Evolutionary conservation across 2,329 filamentous ascomycete species (phyloP), one percentile per base, ranked within the genome.

Genomic region (Fusarium caatingaense): DNA sequence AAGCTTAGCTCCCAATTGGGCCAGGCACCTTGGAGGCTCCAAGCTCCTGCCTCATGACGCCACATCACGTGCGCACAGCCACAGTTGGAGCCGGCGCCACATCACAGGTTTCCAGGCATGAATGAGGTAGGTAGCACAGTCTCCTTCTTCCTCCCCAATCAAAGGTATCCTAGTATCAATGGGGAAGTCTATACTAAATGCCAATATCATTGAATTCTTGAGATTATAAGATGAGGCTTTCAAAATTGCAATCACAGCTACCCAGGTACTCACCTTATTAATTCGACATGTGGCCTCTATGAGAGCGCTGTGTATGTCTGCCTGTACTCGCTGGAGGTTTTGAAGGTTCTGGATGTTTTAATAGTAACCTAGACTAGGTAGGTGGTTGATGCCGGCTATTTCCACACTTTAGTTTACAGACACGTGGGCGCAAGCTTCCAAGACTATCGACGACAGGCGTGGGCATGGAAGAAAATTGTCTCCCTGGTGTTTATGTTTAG

Each of bases 1-100:
- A 65, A 76, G 74, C 74, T 76, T 72, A 73, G 74, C 70, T 76
- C 74, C 72, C 69, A 61, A 75, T 75, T 75, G 74, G 73, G 69
- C 50, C 64, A 70, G 65, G 64, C 60, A 59, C 51, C 49, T 55
- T 69, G 64, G 20, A 49, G 25, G 25, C 21, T 37, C 32, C 49
- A 53, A 72, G 69, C 69, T 72, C 48, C 16, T 67, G 69, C 62
- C 69, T 72, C 41, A 40, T 4, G 18, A 30, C 53, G 56, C 69
- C 68, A 60, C 62, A 48, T 72, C 69, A 72, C 69, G 69, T 72
- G 69, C 9, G 0, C 4, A 2, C 2, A 47, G 69, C 69, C 69
- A 72, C 69, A 57, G 8, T 11, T 10, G 3, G 1, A 5, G 2
- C 1, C 15, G 9, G 34, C 64, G 72, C 72, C 72, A 74, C 68